Evolutionary conservation across 441 rosid species (phyloP), one percentile per base, ranked within the genome.

Genomic region (Populus hybrid): DNA sequence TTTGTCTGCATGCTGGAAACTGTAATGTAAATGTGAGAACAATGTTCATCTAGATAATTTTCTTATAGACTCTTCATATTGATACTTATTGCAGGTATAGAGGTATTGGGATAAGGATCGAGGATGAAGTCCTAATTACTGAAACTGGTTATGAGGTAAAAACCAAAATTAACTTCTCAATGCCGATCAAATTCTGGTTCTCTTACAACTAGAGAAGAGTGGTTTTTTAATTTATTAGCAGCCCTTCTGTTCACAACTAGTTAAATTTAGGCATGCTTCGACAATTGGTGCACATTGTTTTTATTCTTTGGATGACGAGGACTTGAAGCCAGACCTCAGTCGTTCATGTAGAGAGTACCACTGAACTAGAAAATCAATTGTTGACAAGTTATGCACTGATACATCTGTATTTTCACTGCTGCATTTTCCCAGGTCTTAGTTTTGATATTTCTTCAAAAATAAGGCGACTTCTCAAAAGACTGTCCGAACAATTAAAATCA

Each of bases 81-180:
- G 42, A 73, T 65, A 75, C 14, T 10, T 42, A 18, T 59, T 86
- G 85, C 86, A 94, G 99, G 89, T 91, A 87, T 79, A 87, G 73
- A 82, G 98, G 97, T 76, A 89, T 85, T 16, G 99, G 99, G 46
- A 87, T 96, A 85, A 88, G 99, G 91, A 94, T 94, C 8, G 98
- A 96, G 83, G 99, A 96, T 84, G 98, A 96, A 20, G 96, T 94
- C 83, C 89, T 94, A 72, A 94, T 96, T 78, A 96, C 99, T 11
- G 98, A 93, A 80, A 87, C 93, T 16, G 98, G 99, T 75, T 78
- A 84, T 61, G 98, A 94, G 96, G 97, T 93, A 84, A 75, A 71
- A 70, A 80, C 11, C 16, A 73, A 23, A 64, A 53, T 10, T 38
- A 38, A 61, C 77, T 73, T 63, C 38, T 28, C 10, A 21, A 53